Evolutionary conservation across 148 eudicot genomes (phyloP).

Genomic region (Silene latifolia): DNA sequence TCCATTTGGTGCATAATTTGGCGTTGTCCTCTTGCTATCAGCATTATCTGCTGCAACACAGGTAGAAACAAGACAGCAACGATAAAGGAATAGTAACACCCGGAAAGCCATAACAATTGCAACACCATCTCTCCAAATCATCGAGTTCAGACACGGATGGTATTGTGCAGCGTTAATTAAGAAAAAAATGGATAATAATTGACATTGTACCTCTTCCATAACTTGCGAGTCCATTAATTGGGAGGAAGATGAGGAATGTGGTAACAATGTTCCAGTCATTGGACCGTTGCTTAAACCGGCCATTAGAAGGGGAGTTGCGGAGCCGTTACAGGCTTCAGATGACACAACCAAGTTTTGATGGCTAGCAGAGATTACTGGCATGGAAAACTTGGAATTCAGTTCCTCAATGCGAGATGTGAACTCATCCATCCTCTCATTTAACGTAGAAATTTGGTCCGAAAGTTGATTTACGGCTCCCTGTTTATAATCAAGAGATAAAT

Average conservation of each 20-base stretch:
- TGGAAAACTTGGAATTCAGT: conserved; percentile 56
- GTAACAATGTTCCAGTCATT: conserved; percentile 44
- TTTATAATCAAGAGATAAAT: conserved; percentile 14
- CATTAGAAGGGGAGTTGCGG: conserved; percentile 45
- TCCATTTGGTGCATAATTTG: conserved; percentile 79
- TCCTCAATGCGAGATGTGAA: conserved; percentile 86
- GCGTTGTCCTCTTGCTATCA: conserved; percentile 63
- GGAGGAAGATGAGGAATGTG: conserved; percentile 69
- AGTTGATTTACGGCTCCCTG: conserved; percentile 80
- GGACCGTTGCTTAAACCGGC: conserved; percentile 58
- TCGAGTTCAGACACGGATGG: too few relatives aligned
- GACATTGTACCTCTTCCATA: conserved; percentile 71
- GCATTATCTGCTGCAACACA: conserved; percentile 46
- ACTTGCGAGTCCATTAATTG: conserved; percentile 72
- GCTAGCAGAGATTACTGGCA: conserved; percentile 45
- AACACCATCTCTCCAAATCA: too few relatives aligned
- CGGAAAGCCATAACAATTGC: too few relatives aligned
- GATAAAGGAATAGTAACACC: too few relatives aligned
- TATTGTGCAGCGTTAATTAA: background rate
- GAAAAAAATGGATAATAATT: background rate
- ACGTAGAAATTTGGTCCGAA: conserved; percentile 79
- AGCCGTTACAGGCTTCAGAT: conserved; percentile 67
- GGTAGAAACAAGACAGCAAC: background rate
- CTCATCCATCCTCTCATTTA: conserved; percentile 91
- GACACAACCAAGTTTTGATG: conserved; percentile 76